Conservation (phyloP, 1,284 basidiomycete species). For the Microbotryum silenes-acaulis region DNA sequence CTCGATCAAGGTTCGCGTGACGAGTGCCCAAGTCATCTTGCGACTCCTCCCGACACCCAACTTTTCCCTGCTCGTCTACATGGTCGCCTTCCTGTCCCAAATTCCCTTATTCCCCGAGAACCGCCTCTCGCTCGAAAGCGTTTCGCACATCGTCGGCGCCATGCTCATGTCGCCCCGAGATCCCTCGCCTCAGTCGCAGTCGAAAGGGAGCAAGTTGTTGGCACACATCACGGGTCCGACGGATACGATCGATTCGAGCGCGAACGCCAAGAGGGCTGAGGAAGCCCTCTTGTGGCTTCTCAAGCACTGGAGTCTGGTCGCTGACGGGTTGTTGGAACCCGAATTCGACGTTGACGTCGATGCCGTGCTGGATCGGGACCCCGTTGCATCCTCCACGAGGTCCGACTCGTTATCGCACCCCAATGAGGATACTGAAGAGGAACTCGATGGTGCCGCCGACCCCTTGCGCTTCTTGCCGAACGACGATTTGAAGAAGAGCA, state of each 20-base stretch:
- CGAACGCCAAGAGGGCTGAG: constrained; percentile 17
- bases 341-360: constrained; percentile 25
- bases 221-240: constrained; percentile 24
- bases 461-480: too few species aligned
- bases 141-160: constrained; percentile 41
- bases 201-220: background rate
- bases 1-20: constrained; percentile 32
- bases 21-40: constrained; percentile 51
- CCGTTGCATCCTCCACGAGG: too few species aligned
- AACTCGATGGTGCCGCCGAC: too few species aligned
- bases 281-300: constrained; percentile 25
- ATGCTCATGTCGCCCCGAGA: constrained; percentile 36
- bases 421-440: too few species aligned
- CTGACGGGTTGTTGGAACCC: constrained; percentile 25
- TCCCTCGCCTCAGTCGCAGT: background rate
- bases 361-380: constrained; percentile 4
- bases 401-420: too few species aligned
- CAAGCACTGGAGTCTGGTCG: constrained; percentile 24
- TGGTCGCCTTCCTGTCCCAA: constrained; percentile 54
- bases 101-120: constrained; percentile 41
- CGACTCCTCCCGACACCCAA: constrained; percentile 54
- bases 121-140: constrained; percentile 37
- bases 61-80: constrained; percentile 55
- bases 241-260: constrained; percentile 5
- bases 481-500: too few species aligned